phyloP scores from a whole-genome alignment of 139 green algal genomes.

The Tetraselmis chui region DNA sequence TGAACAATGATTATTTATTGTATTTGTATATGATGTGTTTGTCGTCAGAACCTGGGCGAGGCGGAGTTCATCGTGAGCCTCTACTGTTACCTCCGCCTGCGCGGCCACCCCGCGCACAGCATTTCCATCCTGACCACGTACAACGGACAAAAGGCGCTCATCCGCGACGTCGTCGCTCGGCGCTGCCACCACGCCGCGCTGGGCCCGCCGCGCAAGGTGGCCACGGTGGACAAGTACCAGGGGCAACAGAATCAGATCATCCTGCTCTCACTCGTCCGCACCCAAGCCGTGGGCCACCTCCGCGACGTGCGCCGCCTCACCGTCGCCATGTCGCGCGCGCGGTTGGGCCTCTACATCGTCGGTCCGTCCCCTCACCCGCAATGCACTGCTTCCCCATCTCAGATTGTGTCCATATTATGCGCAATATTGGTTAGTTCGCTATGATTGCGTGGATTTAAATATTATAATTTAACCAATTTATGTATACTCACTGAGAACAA shows the following conservation, averaged over 20 bases:
- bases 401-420: not conserved
- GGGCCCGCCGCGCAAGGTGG: slow-evolving; percentile 74
- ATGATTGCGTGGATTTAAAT: too few species aligned
- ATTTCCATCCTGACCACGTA: slow-evolving; percentile 98
- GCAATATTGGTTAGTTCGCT: too few species aligned
- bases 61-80: slow-evolving; percentile 85
- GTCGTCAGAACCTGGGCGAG: slow-evolving; percentile 96
- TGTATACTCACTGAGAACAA: too few species aligned
- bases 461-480: too few species aligned
- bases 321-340: slow-evolving; percentile 86
- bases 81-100: slow-evolving; percentile 90
- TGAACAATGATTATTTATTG: too few species aligned
- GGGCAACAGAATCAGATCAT: slow-evolving; percentile 97
- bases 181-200: slow-evolving; percentile 85
- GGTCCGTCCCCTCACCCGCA: slow-evolving; percentile 20
- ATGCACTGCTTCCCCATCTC: not conserved
- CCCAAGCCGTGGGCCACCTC: slow-evolving; percentile 83
- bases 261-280: slow-evolving; percentile 91
- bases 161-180: slow-evolving; percentile 83
- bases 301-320: slow-evolving; percentile 91
- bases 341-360: slow-evolving; percentile 96
- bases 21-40: too few species aligned
- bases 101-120: slow-evolving; percentile 83
- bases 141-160: slow-evolving; percentile 93
- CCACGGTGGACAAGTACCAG: slow-evolving; percentile 98